Evolutionary conservation across 2,329 filamentous ascomycete genomes (phyloP).

Genomic region (Leptographium flavum): DNA sequence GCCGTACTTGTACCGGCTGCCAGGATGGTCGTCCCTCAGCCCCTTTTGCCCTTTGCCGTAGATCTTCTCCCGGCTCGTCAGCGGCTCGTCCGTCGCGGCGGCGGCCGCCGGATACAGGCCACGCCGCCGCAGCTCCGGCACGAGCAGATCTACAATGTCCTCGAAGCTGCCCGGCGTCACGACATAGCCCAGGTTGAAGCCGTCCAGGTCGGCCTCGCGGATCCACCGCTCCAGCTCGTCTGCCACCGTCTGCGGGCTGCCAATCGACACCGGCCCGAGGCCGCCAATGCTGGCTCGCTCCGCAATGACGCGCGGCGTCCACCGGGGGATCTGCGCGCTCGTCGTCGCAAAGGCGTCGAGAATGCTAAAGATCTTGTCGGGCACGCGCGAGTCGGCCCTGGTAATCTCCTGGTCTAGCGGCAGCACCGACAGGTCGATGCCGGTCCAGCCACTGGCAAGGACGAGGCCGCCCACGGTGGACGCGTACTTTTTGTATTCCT

Average conservation of each 20-base stretch:
- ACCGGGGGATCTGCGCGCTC: constrained; percentile 21
- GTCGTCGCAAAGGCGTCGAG: constrained; percentile 12
- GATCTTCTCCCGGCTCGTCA: constrained; percentile 44
- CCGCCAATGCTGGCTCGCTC: constrained; percentile 9
- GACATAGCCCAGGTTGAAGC: constrained; percentile 48
- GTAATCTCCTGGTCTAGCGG: constrained; percentile 13
- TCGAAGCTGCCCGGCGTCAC: constrained; percentile 43
- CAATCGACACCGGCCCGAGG: constrained; percentile 29
- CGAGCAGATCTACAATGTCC: constrained; percentile 48
- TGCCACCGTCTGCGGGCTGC: constrained; percentile 50
- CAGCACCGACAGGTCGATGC: constrained; percentile 14
- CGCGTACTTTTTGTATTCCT: constrained; percentile 8
- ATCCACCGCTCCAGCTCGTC: constrained; percentile 57
- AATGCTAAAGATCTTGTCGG: not conserved
- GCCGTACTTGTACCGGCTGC: constrained; percentile 46
- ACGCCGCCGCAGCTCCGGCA: constrained; percentile 45
- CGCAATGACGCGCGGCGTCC: constrained; percentile 7
- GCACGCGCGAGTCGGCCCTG: not conserved
- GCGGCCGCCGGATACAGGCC: constrained; percentile 23
- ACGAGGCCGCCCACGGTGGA: constrained; percentile 12
- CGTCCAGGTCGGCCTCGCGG: constrained; percentile 54
- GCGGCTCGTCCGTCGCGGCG: constrained; percentile 11
- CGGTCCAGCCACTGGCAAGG: constrained; percentile 12
- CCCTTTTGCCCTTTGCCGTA: constrained; percentile 44
- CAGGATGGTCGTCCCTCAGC: constrained; percentile 43